Conservation (phyloP, 148 eudicot genomes). For the Camellia lanceoleosa region DNA sequence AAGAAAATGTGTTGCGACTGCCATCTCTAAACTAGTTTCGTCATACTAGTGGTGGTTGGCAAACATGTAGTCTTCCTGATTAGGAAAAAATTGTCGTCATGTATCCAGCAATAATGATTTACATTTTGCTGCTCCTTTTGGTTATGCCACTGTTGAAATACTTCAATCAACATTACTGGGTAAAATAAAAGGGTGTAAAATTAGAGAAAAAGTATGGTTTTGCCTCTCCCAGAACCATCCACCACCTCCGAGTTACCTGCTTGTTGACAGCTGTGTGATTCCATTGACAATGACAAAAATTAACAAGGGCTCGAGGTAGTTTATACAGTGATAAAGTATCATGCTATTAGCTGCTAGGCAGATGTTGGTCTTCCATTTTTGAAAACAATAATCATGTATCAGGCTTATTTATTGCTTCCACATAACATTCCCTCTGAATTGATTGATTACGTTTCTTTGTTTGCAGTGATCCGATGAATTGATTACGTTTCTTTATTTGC, state of each 20-base stretch:
- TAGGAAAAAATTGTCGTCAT: background rate
- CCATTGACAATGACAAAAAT: background rate
- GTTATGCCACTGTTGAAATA: background rate
- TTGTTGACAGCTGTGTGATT: background rate
- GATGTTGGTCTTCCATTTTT: background rate
- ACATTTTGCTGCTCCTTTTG: background rate
- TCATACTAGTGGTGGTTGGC: too few relatives aligned
- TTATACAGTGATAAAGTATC: background rate
- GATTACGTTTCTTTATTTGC: background rate
- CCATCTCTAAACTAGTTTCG: too few relatives aligned
- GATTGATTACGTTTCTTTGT: background rate
- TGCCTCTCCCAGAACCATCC: background rate
- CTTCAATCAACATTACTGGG: background rate
- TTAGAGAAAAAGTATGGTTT: background rate
- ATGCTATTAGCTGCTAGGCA: background rate
- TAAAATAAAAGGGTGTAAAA: background rate
- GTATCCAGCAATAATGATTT: background rate
- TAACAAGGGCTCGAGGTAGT: background rate
- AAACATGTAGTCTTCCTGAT: background rate
- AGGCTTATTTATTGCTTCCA: background rate
- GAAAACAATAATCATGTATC: background rate
- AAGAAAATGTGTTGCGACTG: too few relatives aligned
- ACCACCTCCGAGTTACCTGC: background rate
- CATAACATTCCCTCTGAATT: background rate
- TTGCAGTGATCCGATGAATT: constrained; percentile 9